Conservation (phyloP, 2,329 filamentous ascomycete genomes). For the Cladophialophora chaetospira region DNA sequence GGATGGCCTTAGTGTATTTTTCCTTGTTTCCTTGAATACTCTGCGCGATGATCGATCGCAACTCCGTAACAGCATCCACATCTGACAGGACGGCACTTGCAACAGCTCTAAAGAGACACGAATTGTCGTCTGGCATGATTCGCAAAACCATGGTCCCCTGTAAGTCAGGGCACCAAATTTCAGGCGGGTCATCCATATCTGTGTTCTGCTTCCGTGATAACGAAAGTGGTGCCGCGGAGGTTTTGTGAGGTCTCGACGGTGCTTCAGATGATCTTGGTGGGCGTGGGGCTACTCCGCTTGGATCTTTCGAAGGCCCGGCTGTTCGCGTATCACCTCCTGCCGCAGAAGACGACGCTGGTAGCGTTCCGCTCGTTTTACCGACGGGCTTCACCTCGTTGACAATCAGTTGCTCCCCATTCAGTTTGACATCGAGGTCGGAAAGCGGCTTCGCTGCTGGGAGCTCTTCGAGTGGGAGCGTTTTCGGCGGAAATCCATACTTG, state of each 20-base stretch:
- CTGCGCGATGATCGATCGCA: slow-evolving; percentile 76
- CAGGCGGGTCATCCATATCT: slow-evolving; percentile 61
- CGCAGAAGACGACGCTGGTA: background rate
- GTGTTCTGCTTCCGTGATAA: slow-evolving; percentile 47
- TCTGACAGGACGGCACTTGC: slow-evolving; percentile 73
- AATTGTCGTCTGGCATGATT: slow-evolving; percentile 97
- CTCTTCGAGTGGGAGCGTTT: slow-evolving; percentile 63
- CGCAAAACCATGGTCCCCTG: slow-evolving; percentile 69
- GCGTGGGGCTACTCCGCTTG: slow-evolving; percentile 5
- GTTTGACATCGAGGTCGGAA: slow-evolving; percentile 59
- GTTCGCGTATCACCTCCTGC: background rate
- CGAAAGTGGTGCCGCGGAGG: slow-evolving; percentile 33
- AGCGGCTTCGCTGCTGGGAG: slow-evolving; percentile 54
- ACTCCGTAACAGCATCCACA: slow-evolving; percentile 67
- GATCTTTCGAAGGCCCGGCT: slow-evolving; percentile 4
- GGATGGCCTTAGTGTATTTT: slow-evolving; percentile 72
- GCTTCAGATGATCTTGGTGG: background rate
- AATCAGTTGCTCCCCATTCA: slow-evolving; percentile 71
- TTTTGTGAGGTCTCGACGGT: slow-evolving; percentile 7
- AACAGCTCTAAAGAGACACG: slow-evolving; percentile 88
- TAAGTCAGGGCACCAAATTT: slow-evolving; percentile 59
- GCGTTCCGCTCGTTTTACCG: slow-evolving; percentile 13
- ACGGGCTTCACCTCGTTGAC: slow-evolving; percentile 53
- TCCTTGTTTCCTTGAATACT: slow-evolving; percentile 73
- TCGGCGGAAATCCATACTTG: slow-evolving; percentile 83